phyloP scores from a whole-genome alignment of 768 basidiomycete genomes.

The Phanerochaete carnosa region DNA sequence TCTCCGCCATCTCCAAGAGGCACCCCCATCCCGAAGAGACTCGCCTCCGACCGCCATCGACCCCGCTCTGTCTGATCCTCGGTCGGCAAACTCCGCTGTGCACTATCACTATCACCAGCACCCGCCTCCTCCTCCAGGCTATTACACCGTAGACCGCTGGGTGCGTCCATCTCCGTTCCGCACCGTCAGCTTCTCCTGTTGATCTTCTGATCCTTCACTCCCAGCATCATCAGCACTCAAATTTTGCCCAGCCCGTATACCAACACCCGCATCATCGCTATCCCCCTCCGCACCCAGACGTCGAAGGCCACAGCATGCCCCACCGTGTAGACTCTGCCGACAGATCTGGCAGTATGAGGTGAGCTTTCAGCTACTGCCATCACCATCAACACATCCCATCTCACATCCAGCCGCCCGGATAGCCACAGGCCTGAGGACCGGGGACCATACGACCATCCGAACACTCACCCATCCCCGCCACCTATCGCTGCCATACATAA shows the following conservation, averaged over 20 bases:
- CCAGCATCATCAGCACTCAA: slow-evolving; percentile 2
- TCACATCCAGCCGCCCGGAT: slow-evolving; percentile 10
- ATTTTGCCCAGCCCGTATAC: slow-evolving; percentile 7
- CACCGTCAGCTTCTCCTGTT: not conserved
- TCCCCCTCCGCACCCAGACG: slow-evolving; percentile 16
- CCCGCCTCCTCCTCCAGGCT: slow-evolving; percentile 3
- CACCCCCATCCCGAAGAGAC: not conserved
- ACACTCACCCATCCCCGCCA: slow-evolving; percentile 40
- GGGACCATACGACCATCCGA: slow-evolving; percentile 35
- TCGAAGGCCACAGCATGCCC: slow-evolving; percentile 38
- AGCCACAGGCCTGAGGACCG: slow-evolving; percentile 37
- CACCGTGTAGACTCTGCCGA: slow-evolving; percentile 42
- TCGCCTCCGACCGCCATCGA: not conserved
- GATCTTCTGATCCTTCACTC: slow-evolving; percentile 1
- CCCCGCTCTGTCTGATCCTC: not conserved
- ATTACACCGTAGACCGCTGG: slow-evolving; percentile 10
- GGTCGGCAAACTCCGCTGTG: not conserved
- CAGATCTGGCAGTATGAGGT: slow-evolving; percentile 27
- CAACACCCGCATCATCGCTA: slow-evolving; percentile 17
- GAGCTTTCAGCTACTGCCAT: slow-evolving; percentile 30
- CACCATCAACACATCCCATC: slow-evolving; percentile 10
- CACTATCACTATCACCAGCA: slow-evolving; percentile 3
- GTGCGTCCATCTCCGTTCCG: slow-evolving; percentile 1
- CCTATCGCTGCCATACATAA: slow-evolving; percentile 50
- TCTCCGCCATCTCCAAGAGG: slow-evolving; percentile 7